phyloP scores from a whole-genome alignment of 305 asterid genomes.

The Solanum hybrid region DNA sequence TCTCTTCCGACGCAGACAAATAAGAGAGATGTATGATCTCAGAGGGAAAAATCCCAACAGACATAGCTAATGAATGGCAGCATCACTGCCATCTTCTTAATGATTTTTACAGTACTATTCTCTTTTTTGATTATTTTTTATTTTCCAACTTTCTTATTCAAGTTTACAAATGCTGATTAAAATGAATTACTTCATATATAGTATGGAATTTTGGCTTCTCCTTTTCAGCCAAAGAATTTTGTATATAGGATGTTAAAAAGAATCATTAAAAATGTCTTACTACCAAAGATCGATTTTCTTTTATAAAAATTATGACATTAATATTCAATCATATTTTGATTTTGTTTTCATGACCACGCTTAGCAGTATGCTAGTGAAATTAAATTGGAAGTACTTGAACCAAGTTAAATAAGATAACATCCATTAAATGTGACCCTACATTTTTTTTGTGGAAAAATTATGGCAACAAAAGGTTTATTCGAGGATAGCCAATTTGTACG shows the following conservation, averaged over 20 bases:
- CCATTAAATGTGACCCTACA: not conserved
- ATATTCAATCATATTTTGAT: not conserved
- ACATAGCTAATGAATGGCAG: not conserved
- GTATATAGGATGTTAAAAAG: not conserved
- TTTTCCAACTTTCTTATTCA: not conserved
- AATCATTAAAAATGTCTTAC: not conserved
- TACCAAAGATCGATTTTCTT: not conserved
- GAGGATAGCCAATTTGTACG: not conserved
- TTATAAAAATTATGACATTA: not conserved
- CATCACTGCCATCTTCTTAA: not conserved
- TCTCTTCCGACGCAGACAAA: not conserved
- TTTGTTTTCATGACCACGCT: not conserved
- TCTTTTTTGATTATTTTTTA: not conserved
- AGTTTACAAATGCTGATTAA: not conserved
- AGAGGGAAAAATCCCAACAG: not conserved
- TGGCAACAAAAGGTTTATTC: not conserved
- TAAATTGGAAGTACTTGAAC: not conserved
- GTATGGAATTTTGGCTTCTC: not conserved
- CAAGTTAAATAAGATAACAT: not conserved
- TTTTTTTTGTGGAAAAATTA: not conserved
- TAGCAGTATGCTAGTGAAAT: not conserved
- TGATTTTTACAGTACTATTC: not conserved
- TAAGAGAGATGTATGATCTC: not conserved
- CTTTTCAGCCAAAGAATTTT: not conserved
- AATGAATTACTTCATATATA: not conserved